phyloP scores from a whole-genome alignment of 2,329 filamentous ascomycete genomes.

The Pseudovirgaria hyperparasitica region DNA sequence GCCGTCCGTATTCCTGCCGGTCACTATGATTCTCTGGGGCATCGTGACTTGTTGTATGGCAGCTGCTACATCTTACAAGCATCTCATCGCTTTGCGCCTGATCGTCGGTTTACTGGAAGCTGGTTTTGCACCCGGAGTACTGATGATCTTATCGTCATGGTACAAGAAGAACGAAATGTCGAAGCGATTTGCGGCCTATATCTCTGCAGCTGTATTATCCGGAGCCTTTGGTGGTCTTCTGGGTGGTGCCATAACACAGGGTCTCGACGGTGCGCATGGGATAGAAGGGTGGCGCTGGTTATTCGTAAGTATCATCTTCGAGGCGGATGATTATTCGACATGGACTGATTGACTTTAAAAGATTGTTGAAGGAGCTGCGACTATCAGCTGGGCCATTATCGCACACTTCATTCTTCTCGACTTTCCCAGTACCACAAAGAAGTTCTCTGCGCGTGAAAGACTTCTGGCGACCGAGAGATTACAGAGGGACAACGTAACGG shows the following conservation, averaged over 20 bases:
- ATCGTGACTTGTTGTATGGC: conserved; percentile 38
- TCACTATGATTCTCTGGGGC: conserved; percentile 44
- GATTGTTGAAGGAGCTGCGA: conserved; percentile 28
- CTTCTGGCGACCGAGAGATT: conserved; percentile 33
- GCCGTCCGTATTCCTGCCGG: conserved; percentile 37
- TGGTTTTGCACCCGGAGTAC: conserved; percentile 42
- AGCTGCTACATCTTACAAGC: conserved; percentile 32
- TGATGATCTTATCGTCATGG: conserved; percentile 44
- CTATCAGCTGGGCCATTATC: conserved; percentile 31
- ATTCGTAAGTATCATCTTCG: conserved; percentile 26
- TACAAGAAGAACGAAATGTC: conserved; percentile 46
- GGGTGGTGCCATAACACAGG: conserved; percentile 35
- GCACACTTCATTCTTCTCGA: conserved; percentile 36
- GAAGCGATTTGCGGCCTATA: conserved; percentile 44
- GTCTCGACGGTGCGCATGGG: conserved; percentile 32
- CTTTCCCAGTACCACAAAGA: conserved; percentile 34
- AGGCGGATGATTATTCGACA: not conserved
- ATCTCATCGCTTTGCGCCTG: conserved; percentile 40
- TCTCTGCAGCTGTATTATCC: conserved; percentile 43
- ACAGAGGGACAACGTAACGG: conserved; percentile 28
- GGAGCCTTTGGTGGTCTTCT: conserved; percentile 42
- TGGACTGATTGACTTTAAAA: not conserved
- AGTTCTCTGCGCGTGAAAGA: conserved; percentile 29
- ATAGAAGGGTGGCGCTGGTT: conserved; percentile 41
- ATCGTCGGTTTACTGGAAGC: conserved; percentile 43